Conservation (phyloP, 495 filamentous ascomycete genomes). For the Tuber magnatum region DNA sequence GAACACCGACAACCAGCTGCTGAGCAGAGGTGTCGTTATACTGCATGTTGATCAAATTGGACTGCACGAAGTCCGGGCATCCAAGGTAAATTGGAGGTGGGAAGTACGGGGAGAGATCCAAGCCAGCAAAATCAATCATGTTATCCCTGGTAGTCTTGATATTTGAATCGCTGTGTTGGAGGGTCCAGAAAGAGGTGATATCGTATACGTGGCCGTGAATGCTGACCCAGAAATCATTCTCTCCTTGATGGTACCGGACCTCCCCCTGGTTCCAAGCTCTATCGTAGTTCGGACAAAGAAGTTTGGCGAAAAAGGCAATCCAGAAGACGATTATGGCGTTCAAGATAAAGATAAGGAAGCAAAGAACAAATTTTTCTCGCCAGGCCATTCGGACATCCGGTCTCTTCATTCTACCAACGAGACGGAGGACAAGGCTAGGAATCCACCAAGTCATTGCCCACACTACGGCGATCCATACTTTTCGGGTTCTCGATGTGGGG, state of each 20-base stretch:
- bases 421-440: constrained; percentile 72
- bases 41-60: constrained; percentile 49
- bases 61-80: constrained; percentile 60
- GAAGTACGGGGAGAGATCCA: constrained; percentile 78
- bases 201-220: constrained; percentile 89
- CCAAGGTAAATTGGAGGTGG: constrained; percentile 65
- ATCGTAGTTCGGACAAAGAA: constrained; percentile 85
- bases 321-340: constrained; percentile 86
- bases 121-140: constrained; percentile 72
- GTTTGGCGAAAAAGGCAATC: constrained; percentile 74
- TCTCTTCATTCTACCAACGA: constrained; percentile 88
- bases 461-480: constrained; percentile 69
- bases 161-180: constrained; percentile 64
- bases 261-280: constrained; percentile 78
- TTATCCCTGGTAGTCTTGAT: constrained; percentile 53
- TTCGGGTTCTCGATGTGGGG: constrained; percentile 55
- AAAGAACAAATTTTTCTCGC: constrained; percentile 85
- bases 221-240: constrained; percentile 79
- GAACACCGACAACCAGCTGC: constrained; percentile 49
- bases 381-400: constrained; percentile 96
- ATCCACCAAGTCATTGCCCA: constrained; percentile 94
- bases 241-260: constrained; percentile 61
- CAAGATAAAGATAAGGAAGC: constrained; percentile 69
- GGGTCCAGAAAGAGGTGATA: constrained; percentile 66
- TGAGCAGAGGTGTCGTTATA: constrained; percentile 51